Evolutionary conservation across 148 eudicot genomes (phyloP), one percentile per base, ranked within the genome.

Genomic region (Fagopyrum tataricum): DNA sequence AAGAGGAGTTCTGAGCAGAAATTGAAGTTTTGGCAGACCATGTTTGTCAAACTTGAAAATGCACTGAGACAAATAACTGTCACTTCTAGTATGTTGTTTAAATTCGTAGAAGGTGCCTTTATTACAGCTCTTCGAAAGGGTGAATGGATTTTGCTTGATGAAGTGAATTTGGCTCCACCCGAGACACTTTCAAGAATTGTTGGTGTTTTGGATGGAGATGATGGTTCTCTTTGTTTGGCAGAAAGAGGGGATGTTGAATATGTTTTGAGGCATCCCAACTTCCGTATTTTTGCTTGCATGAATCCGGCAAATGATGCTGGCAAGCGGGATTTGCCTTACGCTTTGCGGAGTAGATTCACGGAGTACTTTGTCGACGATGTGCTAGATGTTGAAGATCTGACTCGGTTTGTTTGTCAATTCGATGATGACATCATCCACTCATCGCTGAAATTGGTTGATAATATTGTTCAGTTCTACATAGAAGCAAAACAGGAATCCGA

Each of bases 271-370:
- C 87, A 95, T 82, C 82, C 90, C 41, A 80, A 83, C 68, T 95
- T 95, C 59, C 96, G 97, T 26, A 75, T 95, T 78, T 95, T 95
- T 86, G 99, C 97, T 53, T 95, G 99, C 79, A 95, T 95, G 99
- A 95, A 95, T 86, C 99, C 99, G 66, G 99, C 99, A 71, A 95
- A 93, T 76, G 97, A 95, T 88, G 96, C 99, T 74, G 97, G 99
- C 42, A 95, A 95, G 83, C 88, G 99, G 74, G 97, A 95, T 79
- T 82, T 95, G 78, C 94, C 97, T 26, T 85, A 80, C 70, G 82
- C 91, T 8, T 75, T 95, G 74, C 81, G 96, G 78, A 82, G 91
- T 76, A 88, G 94, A 79, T 95, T 95, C 82, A 86, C 99, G 3
- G 99, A 95, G 62, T 90, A 84, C 77, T 95, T 86, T 75, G 96